phyloP scores from a whole-genome alignment of 2,329 filamentous ascomycete species.

The Scedosporium aurantiacum region DNA sequence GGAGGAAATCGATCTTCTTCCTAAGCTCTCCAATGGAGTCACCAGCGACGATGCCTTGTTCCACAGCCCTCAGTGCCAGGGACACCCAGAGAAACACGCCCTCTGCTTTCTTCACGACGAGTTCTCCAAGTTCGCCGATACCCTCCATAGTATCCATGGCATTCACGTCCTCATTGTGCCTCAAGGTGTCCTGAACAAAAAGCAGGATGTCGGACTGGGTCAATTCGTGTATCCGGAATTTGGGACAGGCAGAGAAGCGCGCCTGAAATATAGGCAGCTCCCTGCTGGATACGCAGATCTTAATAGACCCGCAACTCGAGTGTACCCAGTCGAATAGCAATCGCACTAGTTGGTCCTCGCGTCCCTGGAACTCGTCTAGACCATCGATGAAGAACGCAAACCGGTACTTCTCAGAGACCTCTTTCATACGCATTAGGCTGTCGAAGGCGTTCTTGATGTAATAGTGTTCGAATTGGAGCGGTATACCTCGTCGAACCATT shows the following conservation, averaged over 20 bases:
- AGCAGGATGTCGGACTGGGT: neutral
- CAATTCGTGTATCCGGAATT: neutral
- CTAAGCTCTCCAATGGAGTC: neutral
- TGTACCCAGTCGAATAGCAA: neutral
- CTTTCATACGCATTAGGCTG: neutral
- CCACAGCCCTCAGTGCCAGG: neutral
- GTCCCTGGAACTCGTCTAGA: slow-evolving; percentile 6
- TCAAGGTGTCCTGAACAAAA: neutral
- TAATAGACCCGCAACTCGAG: neutral
- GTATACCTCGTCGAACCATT: neutral
- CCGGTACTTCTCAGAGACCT: neutral
- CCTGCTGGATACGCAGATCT: neutral
- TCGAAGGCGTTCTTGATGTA: neutral
- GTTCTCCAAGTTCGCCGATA: neutral
- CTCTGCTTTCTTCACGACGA: neutral
- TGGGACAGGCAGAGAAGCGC: neutral
- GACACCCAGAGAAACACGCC: neutral
- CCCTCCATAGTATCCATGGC: neutral
- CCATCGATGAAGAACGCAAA: slow-evolving; percentile 1
- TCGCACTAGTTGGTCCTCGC: neutral
- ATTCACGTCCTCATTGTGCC: neutral
- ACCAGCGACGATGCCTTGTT: neutral
- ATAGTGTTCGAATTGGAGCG: neutral
- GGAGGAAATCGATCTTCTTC: neutral
- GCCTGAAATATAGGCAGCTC: neutral